These are phyloP conservation scores for Neonectria coccinea DNA, from an alignment of 2,329 filamentous ascomycete genomes.

Conservation along the genomic window DNA sequence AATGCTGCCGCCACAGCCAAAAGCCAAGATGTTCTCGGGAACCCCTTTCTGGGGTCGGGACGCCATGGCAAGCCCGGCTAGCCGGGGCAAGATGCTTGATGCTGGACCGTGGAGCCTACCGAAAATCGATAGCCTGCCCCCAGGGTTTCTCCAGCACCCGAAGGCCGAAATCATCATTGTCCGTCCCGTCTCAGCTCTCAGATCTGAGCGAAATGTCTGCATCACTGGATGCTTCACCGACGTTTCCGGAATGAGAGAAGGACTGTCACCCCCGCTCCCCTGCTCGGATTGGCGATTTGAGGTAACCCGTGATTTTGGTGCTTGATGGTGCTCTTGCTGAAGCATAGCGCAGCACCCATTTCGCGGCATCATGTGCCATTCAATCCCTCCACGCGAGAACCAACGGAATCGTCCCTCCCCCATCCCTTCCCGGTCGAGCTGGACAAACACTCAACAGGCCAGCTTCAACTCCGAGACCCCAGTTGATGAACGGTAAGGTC, in stretches of 20 bases:
- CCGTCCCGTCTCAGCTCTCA: constrained; percentile 17
- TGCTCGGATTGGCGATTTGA: not conserved
- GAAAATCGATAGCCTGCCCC: constrained; percentile 38
- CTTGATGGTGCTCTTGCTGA: not conserved
- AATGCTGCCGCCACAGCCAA: constrained; percentile 45
- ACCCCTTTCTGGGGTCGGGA: constrained; percentile 44
- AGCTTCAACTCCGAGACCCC: constrained; percentile 27
- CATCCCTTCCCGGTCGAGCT: constrained; percentile 14
- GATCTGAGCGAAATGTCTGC: constrained; percentile 16
- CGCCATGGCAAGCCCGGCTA: constrained; percentile 37
- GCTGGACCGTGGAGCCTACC: constrained; percentile 30
- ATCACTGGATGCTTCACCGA: constrained; percentile 25
- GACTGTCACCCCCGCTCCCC: not conserved
- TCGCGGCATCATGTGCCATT: constrained; percentile 6
- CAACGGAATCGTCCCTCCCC: constrained; percentile 14
- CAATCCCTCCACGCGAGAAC: constrained; percentile 5
- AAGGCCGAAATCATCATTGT: constrained; percentile 12
- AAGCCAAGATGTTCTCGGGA: constrained; percentile 39
- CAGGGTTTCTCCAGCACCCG: constrained; percentile 28
- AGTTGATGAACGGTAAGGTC: constrained; percentile 27
- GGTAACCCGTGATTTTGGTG: not conserved
- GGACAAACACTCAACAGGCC: not conserved
- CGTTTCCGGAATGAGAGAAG: constrained; percentile 15
- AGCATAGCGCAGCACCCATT: not conserved
- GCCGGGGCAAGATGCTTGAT: constrained; percentile 17